phyloP scores from a whole-genome alignment of 2,329 filamentous ascomycete genomes.

The Rhynchosporium graminicola region DNA sequence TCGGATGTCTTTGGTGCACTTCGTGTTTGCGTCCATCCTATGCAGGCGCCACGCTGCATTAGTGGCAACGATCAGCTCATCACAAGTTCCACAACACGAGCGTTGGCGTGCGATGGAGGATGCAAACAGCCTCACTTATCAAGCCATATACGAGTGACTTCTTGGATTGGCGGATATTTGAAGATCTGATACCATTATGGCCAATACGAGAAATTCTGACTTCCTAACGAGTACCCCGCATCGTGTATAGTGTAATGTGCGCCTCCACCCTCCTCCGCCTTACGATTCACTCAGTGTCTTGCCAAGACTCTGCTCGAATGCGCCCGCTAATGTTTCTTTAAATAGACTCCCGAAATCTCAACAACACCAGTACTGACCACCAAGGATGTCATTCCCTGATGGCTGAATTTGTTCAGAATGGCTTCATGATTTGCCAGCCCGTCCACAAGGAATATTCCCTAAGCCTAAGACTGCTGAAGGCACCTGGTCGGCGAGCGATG shows the following conservation, averaged over 20 bases:
- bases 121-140: constrained; percentile 9
- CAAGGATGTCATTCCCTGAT: neutral
- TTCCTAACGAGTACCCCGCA: constrained; percentile 9
- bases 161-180: neutral
- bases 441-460: neutral
- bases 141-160: neutral
- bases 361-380: constrained; percentile 1
- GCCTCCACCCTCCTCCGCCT: neutral
- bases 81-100: constrained; percentile 4
- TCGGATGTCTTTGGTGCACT: neutral
- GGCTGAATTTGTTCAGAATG: neutral
- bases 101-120: neutral
- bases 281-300: neutral
- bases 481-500: neutral
- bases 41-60: constrained; percentile 11
- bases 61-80: constrained; percentile 1
- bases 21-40: constrained; percentile 8
- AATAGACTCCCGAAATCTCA: constrained; percentile 4
- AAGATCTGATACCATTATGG: neutral
- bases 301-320: neutral
- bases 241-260: constrained; percentile 3
- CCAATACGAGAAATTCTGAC: constrained; percentile 15
- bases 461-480: neutral
- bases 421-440: neutral
- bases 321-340: neutral